Evolutionary conservation across 352 stramenopile genomes (phyloP), one percentile per base, ranked within the genome.

Genomic region (Phytophthora nicotianae): DNA sequence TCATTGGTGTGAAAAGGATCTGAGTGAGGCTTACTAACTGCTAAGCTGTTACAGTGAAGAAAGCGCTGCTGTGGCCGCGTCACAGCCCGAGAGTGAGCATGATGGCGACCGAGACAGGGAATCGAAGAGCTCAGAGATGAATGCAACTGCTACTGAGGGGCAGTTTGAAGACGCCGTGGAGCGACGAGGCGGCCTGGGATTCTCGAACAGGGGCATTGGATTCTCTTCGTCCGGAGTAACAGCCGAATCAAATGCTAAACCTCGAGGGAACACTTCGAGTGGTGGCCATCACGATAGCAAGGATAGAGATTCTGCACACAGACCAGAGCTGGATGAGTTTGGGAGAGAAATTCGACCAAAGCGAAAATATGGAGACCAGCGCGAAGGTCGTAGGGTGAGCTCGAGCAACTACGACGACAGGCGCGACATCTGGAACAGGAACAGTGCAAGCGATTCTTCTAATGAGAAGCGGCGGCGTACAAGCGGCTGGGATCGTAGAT

Each of bases 91-190:
- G 38, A 70, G 64, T n/a, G 68, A 76, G 47, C 68, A 58, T 50
- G 68, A 73, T 43, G 63, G 54, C n/a, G 63, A 70, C 11, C 53
- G 21, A 24, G 32, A 68, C 8, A 40, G 7, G 45, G 37, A 47
- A 20, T 38, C 33, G 7, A 54, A 57, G 13, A 40, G 26, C n/a
- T 33, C 26, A 23, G 50, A 62, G 8, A 17, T 33, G 26, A 43
- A 50, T 29, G 26, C 10, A 26, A 24, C 4, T 2, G 10, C 17
- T 37, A 62, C 32, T 24, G 62, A 70, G 20, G 69, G 62, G 9
- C 80, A 92, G 57, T 91, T 92, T 57, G 83, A 89, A 14, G 82
- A 91, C 40, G 80, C 80, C 13, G 23, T 38, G 6, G 58, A 64
- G 14, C 43, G 63, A 45, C 72, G 51, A 43, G 42, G 61, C 27